Evolutionary conservation across 2,329 filamentous ascomycete species (phyloP).

Genomic region (Hymenoscyphus albidus): DNA sequence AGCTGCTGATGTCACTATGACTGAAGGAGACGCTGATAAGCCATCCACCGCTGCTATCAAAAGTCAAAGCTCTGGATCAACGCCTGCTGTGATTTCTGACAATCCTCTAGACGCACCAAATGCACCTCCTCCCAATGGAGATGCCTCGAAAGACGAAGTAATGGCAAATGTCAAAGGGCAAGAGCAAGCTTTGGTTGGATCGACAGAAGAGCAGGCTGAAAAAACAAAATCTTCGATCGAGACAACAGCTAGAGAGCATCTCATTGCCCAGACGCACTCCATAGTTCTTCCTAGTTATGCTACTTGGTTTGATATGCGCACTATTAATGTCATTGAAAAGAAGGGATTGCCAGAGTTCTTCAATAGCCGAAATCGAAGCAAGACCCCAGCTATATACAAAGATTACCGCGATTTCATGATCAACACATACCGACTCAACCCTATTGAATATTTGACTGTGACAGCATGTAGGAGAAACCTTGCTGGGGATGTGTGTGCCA

Average conservation of each 20-base stretch:
- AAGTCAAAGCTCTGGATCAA: conserved; percentile 43
- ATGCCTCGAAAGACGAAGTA: conserved; percentile 68
- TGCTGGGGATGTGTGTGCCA: conserved; percentile 95
- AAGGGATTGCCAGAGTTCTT: conserved; percentile 98
- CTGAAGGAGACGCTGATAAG: conserved; percentile 40
- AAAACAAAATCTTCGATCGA: conserved; percentile 79
- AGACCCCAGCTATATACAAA: conserved; percentile 95
- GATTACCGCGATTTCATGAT: conserved; percentile 99
- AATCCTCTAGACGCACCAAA: conserved; percentile 68
- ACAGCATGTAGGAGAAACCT: conserved; percentile 93
- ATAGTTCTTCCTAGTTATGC: conserved; percentile 97
- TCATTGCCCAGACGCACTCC: conserved; percentile 88
- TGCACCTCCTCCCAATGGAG: conserved; percentile 59
- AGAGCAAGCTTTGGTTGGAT: conserved; percentile 43
- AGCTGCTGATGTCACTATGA: conserved; percentile 59
- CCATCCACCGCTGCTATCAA: conserved; percentile 50
- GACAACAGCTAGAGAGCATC: conserved; percentile 82
- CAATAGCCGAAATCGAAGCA: conserved; percentile 96
- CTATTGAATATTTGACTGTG: conserved; percentile 92
- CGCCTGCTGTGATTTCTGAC: conserved; percentile 50
- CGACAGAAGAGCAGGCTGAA: conserved; percentile 51
- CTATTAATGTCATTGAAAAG: conserved; percentile 83
- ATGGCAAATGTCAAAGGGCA: conserved; percentile 64
- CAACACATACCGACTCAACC: conserved; percentile 96
- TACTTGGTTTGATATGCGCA: conserved; percentile 98